These are phyloP conservation scores for Otatea glauca DNA, from an alignment of 176 grass and related monocot species.

Conservation along the genomic window DNA sequence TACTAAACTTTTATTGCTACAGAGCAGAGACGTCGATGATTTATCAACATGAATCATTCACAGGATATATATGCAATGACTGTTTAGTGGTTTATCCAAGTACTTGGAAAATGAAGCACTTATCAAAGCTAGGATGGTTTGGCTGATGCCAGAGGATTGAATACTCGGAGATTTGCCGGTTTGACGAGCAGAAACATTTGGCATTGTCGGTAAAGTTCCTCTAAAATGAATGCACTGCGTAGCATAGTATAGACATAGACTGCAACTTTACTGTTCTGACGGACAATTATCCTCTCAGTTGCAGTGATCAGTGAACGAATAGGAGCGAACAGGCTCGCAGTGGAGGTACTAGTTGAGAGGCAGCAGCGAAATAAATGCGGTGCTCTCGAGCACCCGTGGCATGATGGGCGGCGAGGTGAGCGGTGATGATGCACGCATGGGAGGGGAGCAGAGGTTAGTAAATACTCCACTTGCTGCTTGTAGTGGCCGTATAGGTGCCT, in stretches of 20 bases:
- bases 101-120: not conserved
- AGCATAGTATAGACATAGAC: not conserved
- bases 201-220: not conserved
- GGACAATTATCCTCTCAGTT: not conserved
- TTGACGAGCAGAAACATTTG: not conserved
- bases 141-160: not conserved
- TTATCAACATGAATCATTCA: not conserved
- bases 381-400: constrained; percentile 31
- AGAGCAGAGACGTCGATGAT: not conserved
- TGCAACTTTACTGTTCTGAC: not conserved
- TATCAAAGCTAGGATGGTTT: not conserved
- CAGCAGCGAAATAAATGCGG: constrained; percentile 40
- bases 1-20: not conserved
- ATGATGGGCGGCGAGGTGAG: constrained; percentile 30
- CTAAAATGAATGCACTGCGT: not conserved
- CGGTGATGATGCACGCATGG: constrained; percentile 51
- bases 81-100: not conserved
- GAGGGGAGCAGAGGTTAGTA: not conserved
- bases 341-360: not conserved
- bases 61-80: not conserved
- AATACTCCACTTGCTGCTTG: not conserved
- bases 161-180: not conserved
- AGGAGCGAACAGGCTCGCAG: not conserved
- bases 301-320: not conserved
- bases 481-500: not conserved